Conservation (phyloP, 305 asterid genomes). For the Fraxinus sp. region DNA sequence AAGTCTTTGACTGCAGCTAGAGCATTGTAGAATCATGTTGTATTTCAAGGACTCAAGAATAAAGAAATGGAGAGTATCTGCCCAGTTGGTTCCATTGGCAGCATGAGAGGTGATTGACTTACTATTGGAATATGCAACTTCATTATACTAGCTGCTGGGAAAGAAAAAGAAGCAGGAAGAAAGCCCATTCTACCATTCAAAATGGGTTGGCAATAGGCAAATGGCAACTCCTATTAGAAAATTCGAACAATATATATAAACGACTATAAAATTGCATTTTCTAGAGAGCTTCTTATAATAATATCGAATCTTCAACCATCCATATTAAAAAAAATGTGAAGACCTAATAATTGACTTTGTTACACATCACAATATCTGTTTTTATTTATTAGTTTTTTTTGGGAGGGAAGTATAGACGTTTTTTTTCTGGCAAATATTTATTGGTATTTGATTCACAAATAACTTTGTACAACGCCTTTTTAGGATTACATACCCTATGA, state of each 20-base stretch:
- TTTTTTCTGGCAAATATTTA: background rate
- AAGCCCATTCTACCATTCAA: background rate
- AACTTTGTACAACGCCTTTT: background rate
- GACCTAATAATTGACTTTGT: background rate
- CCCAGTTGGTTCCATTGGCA: background rate
- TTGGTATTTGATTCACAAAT: background rate
- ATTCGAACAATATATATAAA: background rate
- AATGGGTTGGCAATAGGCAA: background rate
- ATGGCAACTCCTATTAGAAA: background rate
- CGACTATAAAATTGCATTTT: background rate
- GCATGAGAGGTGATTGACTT: background rate
- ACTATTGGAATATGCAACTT: background rate
- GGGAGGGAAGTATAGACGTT: background rate
- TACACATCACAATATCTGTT: background rate
- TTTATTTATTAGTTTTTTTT: background rate
- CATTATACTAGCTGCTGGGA: background rate
- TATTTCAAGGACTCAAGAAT: background rate
- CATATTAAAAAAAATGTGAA: background rate
- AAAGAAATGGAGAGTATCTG: background rate
- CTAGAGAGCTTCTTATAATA: background rate
- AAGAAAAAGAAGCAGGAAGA: background rate
- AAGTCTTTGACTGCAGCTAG: background rate
- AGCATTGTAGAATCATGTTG: background rate
- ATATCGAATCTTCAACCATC: background rate
- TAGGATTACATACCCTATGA: background rate